phyloP scores from a whole-genome alignment of 208 protist genomes.

The Wallacemonas sp. region DNA sequence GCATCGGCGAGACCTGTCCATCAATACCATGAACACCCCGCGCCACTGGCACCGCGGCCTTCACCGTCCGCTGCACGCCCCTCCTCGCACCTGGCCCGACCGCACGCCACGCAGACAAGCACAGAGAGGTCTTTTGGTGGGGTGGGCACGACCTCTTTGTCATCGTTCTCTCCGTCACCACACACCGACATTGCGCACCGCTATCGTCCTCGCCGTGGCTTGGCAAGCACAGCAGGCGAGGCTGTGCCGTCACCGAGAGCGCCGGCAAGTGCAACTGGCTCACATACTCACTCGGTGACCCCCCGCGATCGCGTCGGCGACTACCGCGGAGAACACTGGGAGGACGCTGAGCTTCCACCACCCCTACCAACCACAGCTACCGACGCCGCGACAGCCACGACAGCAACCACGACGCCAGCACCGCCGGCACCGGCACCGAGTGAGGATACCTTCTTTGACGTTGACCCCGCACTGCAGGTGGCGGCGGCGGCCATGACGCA shows the following conservation, averaged over 20 bases:
- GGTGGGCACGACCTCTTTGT: too few species aligned
- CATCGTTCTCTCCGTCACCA: neutral
- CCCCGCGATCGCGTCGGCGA: neutral
- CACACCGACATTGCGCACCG: neutral
- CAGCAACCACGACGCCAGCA: neutral
- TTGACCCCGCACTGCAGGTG: neutral
- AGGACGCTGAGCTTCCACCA: too few species aligned
- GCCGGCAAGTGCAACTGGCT: too few species aligned
- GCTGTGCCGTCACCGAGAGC: too few species aligned
- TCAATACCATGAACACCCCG: too few species aligned
- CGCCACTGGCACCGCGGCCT: too few species aligned
- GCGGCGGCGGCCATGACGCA: neutral
- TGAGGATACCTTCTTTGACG: neutral
- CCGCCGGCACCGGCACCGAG: neutral
- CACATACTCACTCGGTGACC: too few species aligned
- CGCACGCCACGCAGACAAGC: too few species aligned
- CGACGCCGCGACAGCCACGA: neutral
- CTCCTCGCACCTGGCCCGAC: too few species aligned
- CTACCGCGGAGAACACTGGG: constrained; percentile 1
- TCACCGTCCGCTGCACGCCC: too few species aligned
- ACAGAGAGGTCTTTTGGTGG: too few species aligned
- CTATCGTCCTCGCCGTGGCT: neutral
- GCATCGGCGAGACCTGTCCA: neutral
- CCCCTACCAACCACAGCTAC: too few species aligned
- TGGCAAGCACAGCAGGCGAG: neutral